These are phyloP conservation scores for Penicillium sp. DNA, from an alignment of 2,329 filamentous ascomycete species.

Conservation along the genomic window DNA sequence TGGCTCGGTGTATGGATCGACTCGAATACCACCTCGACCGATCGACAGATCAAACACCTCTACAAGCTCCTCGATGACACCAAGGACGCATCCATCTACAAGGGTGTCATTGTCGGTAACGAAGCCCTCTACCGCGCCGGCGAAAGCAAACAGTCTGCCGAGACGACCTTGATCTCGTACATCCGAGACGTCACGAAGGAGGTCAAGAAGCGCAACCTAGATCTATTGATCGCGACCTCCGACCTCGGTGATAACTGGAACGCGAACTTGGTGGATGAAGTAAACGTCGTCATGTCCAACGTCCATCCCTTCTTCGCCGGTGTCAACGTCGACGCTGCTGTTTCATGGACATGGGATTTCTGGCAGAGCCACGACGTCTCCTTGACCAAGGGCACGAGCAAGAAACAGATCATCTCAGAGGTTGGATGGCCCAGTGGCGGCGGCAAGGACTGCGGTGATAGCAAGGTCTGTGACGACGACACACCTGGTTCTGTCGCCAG, in stretches of 20 bases:
- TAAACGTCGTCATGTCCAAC: conserved; percentile 93
- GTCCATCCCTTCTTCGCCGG: conserved; percentile 96
- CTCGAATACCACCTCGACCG: conserved; percentile 76
- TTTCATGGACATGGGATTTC: conserved; percentile 78
- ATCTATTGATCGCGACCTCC: conserved; percentile 77
- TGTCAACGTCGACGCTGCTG: conserved; percentile 63
- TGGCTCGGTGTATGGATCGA: conserved; percentile 97
- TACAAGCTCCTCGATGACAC: conserved; percentile 70
- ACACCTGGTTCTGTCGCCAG: conserved; percentile 71
- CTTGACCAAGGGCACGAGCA: conserved; percentile 58
- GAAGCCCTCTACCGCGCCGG: conserved; percentile 59
- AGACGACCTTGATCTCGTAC: conserved; percentile 60
- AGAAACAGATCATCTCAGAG: conserved; percentile 81
- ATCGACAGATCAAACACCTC: conserved; percentile 77
- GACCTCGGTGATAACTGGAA: conserved; percentile 91
- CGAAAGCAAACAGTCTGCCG: conserved; percentile 59
- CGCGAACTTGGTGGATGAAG: conserved; percentile 61
- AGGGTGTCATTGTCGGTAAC: conserved; percentile 63
- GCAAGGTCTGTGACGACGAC: conserved; percentile 54
- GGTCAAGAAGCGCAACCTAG: conserved; percentile 63
- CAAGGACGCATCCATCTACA: conserved; percentile 50
- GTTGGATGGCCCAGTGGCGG: conserved; percentile 87
- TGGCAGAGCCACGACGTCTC: conserved; percentile 68
- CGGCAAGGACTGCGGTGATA: conserved; percentile 70
- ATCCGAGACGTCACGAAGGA: conserved; percentile 70